phyloP scores from a whole-genome alignment of 2,329 filamentous ascomycete species.

The Didymella exigua region DNA sequence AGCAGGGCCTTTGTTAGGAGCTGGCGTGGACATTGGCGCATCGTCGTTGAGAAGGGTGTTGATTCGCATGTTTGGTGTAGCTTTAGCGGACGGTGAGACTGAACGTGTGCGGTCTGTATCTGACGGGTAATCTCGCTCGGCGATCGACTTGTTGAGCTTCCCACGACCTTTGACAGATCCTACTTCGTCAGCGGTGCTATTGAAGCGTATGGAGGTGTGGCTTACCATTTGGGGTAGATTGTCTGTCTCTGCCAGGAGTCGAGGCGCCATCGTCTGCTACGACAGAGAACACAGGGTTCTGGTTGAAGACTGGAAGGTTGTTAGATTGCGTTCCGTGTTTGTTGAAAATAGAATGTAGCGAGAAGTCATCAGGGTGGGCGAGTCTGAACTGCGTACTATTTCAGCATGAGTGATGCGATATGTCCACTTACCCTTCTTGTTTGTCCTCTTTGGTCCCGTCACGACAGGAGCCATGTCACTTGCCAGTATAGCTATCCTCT shows the following conservation, averaged over 20 bases:
- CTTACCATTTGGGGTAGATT: slow-evolving; percentile 48
- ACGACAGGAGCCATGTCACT: slow-evolving; percentile 73
- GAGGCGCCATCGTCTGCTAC: slow-evolving; percentile 48
- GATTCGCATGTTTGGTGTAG: slow-evolving; percentile 53
- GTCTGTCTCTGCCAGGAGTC: slow-evolving; percentile 48
- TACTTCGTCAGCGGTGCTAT: slow-evolving; percentile 13
- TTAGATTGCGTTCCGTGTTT: slow-evolving; percentile 9
- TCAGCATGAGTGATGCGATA: not conserved
- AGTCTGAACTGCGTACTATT: not conserved
- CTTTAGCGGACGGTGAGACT: slow-evolving; percentile 50
- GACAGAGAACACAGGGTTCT: slow-evolving; percentile 51
- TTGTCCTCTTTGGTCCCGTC: slow-evolving; percentile 57
- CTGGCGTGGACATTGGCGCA: slow-evolving; percentile 36
- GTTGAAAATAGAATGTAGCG: not conserved
- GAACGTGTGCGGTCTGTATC: slow-evolving; percentile 57
- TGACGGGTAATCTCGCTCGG: slow-evolving; percentile 47
- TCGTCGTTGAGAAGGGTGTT: slow-evolving; percentile 57
- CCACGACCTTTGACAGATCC: slow-evolving; percentile 45
- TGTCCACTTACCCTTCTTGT: slow-evolving; percentile 52
- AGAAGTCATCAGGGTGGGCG: not conserved
- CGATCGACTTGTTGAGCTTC: slow-evolving; percentile 43
- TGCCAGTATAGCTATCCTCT: slow-evolving; percentile 73
- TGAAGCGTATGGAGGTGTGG: not conserved
- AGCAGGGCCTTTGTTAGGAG: slow-evolving; percentile 52
- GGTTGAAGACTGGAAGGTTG: slow-evolving; percentile 42